Percentiles rank a stretch among this genome's conserved stretches.
Conservation (phyloP, 192 early-diverging fungal species). For the Rhizoclosmatium sp. region DNA sequence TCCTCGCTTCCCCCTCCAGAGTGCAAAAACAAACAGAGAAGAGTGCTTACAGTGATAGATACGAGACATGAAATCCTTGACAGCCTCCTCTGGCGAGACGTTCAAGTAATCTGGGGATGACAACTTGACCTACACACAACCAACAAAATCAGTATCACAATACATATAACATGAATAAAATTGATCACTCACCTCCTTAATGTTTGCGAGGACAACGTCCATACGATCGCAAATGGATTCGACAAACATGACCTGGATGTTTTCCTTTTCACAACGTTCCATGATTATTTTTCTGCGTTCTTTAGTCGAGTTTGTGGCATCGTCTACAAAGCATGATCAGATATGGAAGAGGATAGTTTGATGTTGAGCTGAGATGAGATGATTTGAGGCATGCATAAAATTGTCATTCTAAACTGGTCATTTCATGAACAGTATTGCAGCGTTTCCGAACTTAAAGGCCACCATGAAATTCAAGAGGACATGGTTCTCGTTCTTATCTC, state of each 20-base stretch:
- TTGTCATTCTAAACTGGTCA: no score
- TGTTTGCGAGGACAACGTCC: slow-evolving; percentile 87
- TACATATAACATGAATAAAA: slow-evolving; percentile 15
- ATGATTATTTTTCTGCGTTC: slow-evolving; percentile 78
- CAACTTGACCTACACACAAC: slow-evolving; percentile 73
- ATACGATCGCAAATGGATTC: slow-evolving; percentile 94
- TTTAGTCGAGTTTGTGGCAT: slow-evolving; percentile 96
- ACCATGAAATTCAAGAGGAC: no score
- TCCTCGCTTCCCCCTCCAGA: background rate
- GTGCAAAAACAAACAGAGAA: background rate
- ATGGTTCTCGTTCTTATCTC: no score
- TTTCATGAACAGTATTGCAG: no score
- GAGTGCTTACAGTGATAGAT: slow-evolving; percentile 89
- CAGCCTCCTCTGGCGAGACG: slow-evolving; percentile 78
- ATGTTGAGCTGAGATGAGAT: no score
- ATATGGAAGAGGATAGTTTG: background rate
- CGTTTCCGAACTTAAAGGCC: no score
- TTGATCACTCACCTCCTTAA: slow-evolving; percentile 71
- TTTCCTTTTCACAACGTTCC: slow-evolving; percentile 72
- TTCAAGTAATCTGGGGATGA: slow-evolving; percentile 92
- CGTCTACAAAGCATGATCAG: slow-evolving; percentile 53
- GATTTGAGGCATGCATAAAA: no score
- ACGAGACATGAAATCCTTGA: slow-evolving; percentile 87
- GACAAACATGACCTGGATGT: slow-evolving; percentile 94
- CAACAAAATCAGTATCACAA: background rate